Percentiles rank a stretch among this genome's conserved stretches.
These are phyloP conservation scores for Macroventuria anomochaeta DNA, from an alignment of 2,329 filamentous ascomycete genomes.

Conservation along the genomic window DNA sequence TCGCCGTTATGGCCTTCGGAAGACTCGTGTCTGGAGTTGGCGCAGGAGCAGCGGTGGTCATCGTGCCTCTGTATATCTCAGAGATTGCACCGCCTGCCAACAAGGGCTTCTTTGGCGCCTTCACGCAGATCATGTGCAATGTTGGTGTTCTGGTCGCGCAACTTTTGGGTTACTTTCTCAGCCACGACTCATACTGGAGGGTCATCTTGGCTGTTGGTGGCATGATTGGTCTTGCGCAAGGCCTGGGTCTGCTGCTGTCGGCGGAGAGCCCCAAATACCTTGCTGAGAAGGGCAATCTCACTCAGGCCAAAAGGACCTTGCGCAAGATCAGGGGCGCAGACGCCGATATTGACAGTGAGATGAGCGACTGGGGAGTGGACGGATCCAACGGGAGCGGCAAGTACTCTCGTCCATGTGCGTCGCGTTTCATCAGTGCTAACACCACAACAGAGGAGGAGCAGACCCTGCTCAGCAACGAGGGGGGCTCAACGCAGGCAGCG, in stretches of 20 bases:
- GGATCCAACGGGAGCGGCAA: conserved; percentile 39
- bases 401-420: neutral
- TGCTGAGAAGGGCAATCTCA: conserved; percentile 67
- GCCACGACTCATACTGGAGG: conserved; percentile 79
- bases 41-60: conserved; percentile 87
- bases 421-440: conserved; percentile 20
- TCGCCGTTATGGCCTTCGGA: conserved; percentile 73
- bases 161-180: conserved; percentile 84
- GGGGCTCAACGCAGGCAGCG: conserved; percentile 32
- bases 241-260: conserved; percentile 70
- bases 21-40: conserved; percentile 82
- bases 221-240: conserved; percentile 70
- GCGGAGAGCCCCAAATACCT: conserved; percentile 91
- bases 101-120: conserved; percentile 78
- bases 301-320: conserved; percentile 70
- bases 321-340: conserved; percentile 76
- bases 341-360: conserved; percentile 75
- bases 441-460: conserved; percentile 67
- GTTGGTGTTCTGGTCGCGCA: conserved; percentile 86
- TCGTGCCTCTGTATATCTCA: conserved; percentile 92
- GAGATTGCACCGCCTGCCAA: conserved; percentile 77
- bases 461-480: conserved; percentile 64
- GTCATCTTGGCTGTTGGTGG: conserved; percentile 79
- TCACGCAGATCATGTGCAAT: conserved; percentile 95
- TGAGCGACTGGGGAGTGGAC: conserved; percentile 57